Base-by-base conservation (phyloP, 2,329 filamentous ascomycete genomes). In the Aspergillus phoenicis region DNA sequence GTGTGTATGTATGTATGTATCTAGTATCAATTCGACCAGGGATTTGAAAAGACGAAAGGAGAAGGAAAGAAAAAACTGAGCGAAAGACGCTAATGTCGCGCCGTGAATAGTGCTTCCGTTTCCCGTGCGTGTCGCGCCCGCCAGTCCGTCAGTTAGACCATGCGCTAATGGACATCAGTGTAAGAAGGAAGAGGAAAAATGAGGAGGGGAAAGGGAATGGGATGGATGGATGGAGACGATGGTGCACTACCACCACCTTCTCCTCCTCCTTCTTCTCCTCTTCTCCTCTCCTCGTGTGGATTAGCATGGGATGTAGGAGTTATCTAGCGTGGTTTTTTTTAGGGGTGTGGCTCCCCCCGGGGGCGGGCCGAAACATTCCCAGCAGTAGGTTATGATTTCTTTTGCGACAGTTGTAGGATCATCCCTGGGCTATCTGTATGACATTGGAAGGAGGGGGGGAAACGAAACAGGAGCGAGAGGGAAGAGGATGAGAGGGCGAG, bases 351-450 rank as follows among this genome's bases (percentile, higher is more conserved):
- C 57, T 39, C 48, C 47, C 52, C 48, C 57, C 60, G 61, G 64
- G 61, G 64, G 54, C 64, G 64, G 64, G 41, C 66, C 66, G 64
- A 65, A 65, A 68, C 61, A 62, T 59, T 58, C 55, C 49, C 30
- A 22, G 17, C 30, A 33, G 56, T 30, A 26, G 15, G n/a, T 17
- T 33, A 13, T 17, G 7, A 33, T 30, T 10, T 33, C 26, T 28
- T 17, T 51, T 30, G 15, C 33, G 24, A 30, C 26, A 4, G 17
- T 22, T 17, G 15, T 51, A 28, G 26, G 24, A 28, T 51, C 28
- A 17, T 30, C 47, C 26, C 15, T 30, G 24, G n/a, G 26, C n/a
- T 51, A 60, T 52, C 61, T 60, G 62, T 54, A 62, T 57, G 57
- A 61, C 57, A 60, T 63, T 54, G 52, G 20, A 22, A 17, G 41